Evolutionary conservation across 495 filamentous ascomycete genomes (phyloP), one percentile per base, ranked within the genome.

Genomic region (Neurospora tetraspora): DNA sequence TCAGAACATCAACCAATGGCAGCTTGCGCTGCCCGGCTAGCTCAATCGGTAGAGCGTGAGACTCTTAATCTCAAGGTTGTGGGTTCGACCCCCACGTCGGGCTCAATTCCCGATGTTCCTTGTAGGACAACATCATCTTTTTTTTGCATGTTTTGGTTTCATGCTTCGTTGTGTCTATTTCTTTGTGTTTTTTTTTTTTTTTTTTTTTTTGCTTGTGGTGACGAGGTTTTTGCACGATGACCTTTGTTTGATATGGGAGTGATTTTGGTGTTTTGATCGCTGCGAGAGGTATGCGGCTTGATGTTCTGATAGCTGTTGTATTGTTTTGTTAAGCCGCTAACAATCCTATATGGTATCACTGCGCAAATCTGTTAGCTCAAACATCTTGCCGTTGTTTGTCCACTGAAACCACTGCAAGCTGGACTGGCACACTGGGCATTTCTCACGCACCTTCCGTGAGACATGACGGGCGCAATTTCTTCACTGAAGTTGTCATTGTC

Each of bases 41-140:
- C 88, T 90, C 88, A 90, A 89, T 90, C 88, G 88, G 88, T 88
- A 89, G 88, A 90, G 88, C 88, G 88, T 89, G 85, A 88, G 88
- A 90, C 88, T 90, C 88, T 90, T 90, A 89, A 89, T 61, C 53
- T 61, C 53, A 61, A 61, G 53, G 53, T 61, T 61, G 53, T 47
- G 43, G 43, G 43, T 47, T 47, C 43, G 43, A 47, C 43, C 43
- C 43, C 43, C 43, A 47, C 45, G 53, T 61, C 53, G 53, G 53
- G 53, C 53, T 61, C 53, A 61, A 61, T 61, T 61, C 53, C 53
- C 53, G 53, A 31, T 61, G 53, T 61, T 61, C 53, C 45, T 53
- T 53, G 11, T 1, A 27, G 47, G 53, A 34, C 31, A 65, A 65
- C 53, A 36, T 65, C 53, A 16, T 34, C 12, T 65, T 65, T 65